Percentiles rank a stretch among this genome's conserved stretches.
phyloP scores from a whole-genome alignment of 2,329 filamentous ascomycete genomes.

The Ophiocordyceps camponoti-rufipedis region DNA sequence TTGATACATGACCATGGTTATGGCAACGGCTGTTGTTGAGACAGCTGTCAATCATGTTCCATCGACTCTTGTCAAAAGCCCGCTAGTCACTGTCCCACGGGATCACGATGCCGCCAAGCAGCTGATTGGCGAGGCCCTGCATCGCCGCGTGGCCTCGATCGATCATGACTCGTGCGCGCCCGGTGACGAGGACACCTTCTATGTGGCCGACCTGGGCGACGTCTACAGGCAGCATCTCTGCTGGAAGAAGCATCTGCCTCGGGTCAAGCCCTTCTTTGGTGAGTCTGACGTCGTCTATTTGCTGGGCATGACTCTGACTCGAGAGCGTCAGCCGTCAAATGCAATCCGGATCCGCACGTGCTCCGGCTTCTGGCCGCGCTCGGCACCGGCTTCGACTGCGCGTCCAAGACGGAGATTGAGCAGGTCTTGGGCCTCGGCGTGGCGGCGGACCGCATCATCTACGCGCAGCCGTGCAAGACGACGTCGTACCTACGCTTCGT shows the following conservation, averaged over 20 bases:
- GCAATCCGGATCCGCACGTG: constrained; percentile 85
- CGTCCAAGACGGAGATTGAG: constrained; percentile 94
- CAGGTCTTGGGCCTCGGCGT: constrained; percentile 70
- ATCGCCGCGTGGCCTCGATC: constrained; percentile 66
- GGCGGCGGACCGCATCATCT: constrained; percentile 84
- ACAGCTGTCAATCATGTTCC: not conserved
- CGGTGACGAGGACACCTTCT: constrained; percentile 95
- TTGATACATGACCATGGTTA: constrained; percentile 37
- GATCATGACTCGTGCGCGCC: constrained; percentile 77
- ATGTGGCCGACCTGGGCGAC: constrained; percentile 93
- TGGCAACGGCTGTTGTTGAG: constrained; percentile 42
- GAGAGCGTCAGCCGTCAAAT: constrained; percentile 63
- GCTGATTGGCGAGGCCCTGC: constrained; percentile 73
- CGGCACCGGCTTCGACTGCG: constrained; percentile 93
- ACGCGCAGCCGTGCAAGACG: constrained; percentile 98
- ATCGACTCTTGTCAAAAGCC: too few relatives aligned
- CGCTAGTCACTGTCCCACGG: not conserved
- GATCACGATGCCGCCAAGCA: constrained; percentile 42
- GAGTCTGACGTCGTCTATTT: constrained; percentile 12
- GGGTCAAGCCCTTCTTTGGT: constrained; percentile 95
- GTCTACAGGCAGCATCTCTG: constrained; percentile 96
- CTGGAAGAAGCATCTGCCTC: constrained; percentile 87
- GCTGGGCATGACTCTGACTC: too few relatives aligned
- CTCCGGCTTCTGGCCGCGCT: constrained; percentile 73
- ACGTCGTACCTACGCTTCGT: constrained; percentile 94